Percentiles rank a stretch among this genome's conserved stretches.
phyloP scores from a whole-genome alignment of 768 basidiomycete species.

The Leccinum barrowsii region DNA sequence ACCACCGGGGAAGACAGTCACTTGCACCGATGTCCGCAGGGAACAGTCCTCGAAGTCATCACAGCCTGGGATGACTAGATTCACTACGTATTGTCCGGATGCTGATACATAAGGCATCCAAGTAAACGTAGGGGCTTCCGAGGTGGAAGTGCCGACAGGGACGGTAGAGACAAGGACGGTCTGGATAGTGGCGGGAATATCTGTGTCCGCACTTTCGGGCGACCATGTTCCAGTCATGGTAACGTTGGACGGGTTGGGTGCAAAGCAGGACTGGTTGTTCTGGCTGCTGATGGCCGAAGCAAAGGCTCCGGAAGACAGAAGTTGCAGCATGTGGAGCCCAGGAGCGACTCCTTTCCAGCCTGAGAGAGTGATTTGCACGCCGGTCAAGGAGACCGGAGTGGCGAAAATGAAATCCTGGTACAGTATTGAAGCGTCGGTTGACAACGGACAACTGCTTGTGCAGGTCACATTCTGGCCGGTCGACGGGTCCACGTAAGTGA shows the following conservation, averaged over 20 bases:
- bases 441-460: constrained; percentile 73
- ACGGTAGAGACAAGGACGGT: constrained; percentile 68
- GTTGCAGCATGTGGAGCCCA: constrained; percentile 87
- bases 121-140: constrained; percentile 73
- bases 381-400: constrained; percentile 65
- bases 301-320: constrained; percentile 90
- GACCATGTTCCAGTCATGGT: constrained; percentile 70
- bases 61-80: constrained; percentile 87
- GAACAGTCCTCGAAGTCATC: constrained; percentile 73
- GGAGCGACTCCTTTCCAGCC: constrained; percentile 70
- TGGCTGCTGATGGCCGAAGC: constrained; percentile 64
- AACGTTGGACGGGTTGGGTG: constrained; percentile 69
- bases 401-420: constrained; percentile 95
- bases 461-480: constrained; percentile 79
- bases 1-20: constrained; percentile 78
- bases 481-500: constrained; percentile 74
- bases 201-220: constrained; percentile 57
- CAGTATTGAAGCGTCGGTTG: constrained; percentile 66
- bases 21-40: constrained; percentile 73
- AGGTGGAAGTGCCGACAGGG: constrained; percentile 55
- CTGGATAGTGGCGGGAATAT: constrained; percentile 78
- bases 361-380: constrained; percentile 81
- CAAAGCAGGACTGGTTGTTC: constrained; percentile 72
- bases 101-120: constrained; percentile 94
- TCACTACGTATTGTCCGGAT: constrained; percentile 80